Base-by-base conservation (phyloP, 1,139 yeast genomes). In the Yamadazyma siamensis region DNA sequence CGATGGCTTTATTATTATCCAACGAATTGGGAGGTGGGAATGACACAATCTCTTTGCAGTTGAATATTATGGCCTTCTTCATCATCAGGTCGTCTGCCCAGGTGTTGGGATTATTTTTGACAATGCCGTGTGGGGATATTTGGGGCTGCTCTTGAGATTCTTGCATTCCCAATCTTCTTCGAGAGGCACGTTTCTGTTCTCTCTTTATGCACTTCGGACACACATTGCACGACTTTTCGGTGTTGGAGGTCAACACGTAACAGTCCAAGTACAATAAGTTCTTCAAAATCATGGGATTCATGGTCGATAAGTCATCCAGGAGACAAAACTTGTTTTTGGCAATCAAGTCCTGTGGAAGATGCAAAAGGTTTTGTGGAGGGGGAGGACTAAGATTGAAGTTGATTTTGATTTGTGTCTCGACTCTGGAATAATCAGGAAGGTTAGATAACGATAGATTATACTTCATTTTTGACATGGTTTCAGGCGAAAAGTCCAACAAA, bases 331-430 rank as follows among this genome's bases (percentile, higher is more conserved):
- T 86, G 41, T 88, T 86, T 50, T 88, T 84, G 3, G 95, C 82
- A 33, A 91, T 83, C 23, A 94, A 75, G 52, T 89, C 95, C 31
- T 86, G 74, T 1, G 97, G 95, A 26, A 91, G 59, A 52, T 85
- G 91, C 23, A 91, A 57, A 36, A 86, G 61, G 34, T 71, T 69
- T 50, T 85, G 81, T 6, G 73, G 70, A 4, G 95, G 94, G 8
- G 86, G 74, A 2, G 95, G 95, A 20, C 77, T 68, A 28, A 87
- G 62, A 6, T 74, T 57, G 18, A 91, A 59, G 30, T 75, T 70
- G 35, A 91, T 64, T 54, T 87, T 89, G 52, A 89, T 86, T 60
- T 91, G 97, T 13, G 96, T 91, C 58, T 91, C 98, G 5, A 91
- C 97, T 43, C 98, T 74, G 7, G 96, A 86, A 45, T 78, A 78